Percentiles rank a stretch among this genome's conserved stretches.
Evolutionary conservation across 2,329 filamentous ascomycete genomes (phyloP).

Genomic region (Fusarium sambucinum): DNA sequence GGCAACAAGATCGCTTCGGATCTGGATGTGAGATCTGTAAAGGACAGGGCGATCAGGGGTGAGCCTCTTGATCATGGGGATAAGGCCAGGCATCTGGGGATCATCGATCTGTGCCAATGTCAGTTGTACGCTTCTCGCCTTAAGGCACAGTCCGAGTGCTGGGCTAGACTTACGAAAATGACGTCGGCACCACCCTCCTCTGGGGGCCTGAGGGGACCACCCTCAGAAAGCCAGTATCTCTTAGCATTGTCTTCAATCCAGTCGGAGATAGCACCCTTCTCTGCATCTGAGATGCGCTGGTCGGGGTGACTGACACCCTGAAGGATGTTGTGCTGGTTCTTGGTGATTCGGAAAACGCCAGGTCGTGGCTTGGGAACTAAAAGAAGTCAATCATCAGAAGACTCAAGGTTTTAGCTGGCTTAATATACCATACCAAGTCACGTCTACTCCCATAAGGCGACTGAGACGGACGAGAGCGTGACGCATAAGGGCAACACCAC

Average conservation of each 20-base stretch:
- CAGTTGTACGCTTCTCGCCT: conserved; percentile 1
- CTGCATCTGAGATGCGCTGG: conserved; percentile 72
- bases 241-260: conserved; percentile 82
- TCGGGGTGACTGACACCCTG: conserved; percentile 78
- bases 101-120: conserved; percentile 72
- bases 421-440: conserved; percentile 75
- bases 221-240: conserved; percentile 77
- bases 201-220: conserved; percentile 73
- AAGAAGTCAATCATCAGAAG: not conserved
- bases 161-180: conserved; percentile 67
- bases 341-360: conserved; percentile 84
- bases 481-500: conserved; percentile 84
- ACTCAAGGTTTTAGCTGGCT: not conserved
- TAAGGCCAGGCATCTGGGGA: conserved; percentile 84
- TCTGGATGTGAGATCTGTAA: conserved; percentile 86
- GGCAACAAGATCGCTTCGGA: conserved; percentile 78
- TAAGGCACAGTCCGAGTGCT: too few relatives aligned
- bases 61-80: conserved; percentile 77
- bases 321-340: conserved; percentile 89
- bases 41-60: conserved; percentile 82
- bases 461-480: conserved; percentile 81
- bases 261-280: conserved; percentile 72
- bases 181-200: conserved; percentile 80
- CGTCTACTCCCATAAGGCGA: conserved; percentile 73
- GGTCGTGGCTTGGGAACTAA: conserved; percentile 81